Evolutionary conservation across 1,284 basidiomycete species (phyloP).

Genomic region (Ustilago sp.): DNA sequence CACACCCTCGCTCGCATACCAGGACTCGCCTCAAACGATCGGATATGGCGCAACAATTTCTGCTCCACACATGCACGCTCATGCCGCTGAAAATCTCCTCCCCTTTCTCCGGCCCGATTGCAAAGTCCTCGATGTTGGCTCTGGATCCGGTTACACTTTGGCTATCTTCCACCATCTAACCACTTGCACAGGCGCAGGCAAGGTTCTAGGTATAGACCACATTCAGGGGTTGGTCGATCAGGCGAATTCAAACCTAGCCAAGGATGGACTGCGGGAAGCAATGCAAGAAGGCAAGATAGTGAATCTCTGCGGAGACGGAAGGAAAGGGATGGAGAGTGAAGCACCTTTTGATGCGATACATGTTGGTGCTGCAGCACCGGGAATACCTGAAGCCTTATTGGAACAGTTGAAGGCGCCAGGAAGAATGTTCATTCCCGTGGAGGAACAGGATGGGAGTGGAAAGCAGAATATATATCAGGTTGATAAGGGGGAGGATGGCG

Average conservation of each 20-base stretch:
- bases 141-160: slow-evolving; percentile 59
- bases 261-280: slow-evolving; percentile 76
- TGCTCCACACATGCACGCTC: slow-evolving; percentile 88
- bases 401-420: slow-evolving; percentile 83
- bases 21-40: slow-evolving; percentile 85
- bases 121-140: slow-evolving; percentile 79
- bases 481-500: slow-evolving; percentile 77
- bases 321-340: slow-evolving; percentile 71
- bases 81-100: slow-evolving; percentile 80
- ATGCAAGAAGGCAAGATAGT: slow-evolving; percentile 77
- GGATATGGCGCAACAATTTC: slow-evolving; percentile 86
- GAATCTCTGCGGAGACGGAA: slow-evolving; percentile 78
- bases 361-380: slow-evolving; percentile 84
- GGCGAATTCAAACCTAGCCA: slow-evolving; percentile 78
- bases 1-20: slow-evolving; percentile 73
- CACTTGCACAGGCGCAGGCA: slow-evolving; percentile 51
- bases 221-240: slow-evolving; percentile 74
- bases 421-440: slow-evolving; percentile 93
- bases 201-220: slow-evolving; percentile 91
- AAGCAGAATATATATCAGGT: slow-evolving; percentile 60
- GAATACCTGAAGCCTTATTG: slow-evolving; percentile 76
- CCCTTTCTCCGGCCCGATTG: slow-evolving; percentile 78
- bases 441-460: slow-evolving; percentile 70
- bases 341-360: slow-evolving; percentile 91
- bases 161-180: slow-evolving; percentile 66